These are phyloP conservation scores for Dysphania ambrosioides DNA, from an alignment of 148 eudicot genomes.

Conservation along the genomic window DNA sequence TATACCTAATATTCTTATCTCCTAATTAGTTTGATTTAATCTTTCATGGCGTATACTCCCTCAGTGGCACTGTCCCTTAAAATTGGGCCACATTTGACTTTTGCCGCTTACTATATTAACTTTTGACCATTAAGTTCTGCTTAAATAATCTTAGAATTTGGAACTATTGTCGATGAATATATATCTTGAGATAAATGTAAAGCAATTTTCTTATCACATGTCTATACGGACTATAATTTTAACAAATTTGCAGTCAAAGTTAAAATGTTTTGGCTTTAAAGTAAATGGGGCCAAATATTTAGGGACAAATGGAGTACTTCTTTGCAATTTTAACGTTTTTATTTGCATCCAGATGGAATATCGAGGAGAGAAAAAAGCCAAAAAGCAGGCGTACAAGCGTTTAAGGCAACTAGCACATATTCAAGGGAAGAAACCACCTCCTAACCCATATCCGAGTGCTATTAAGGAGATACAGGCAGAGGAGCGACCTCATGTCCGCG, in stretches of 20 bases:
- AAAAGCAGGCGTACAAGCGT: conserved; percentile 62
- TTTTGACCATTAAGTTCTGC: not conserved
- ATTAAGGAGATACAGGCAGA: conserved; percentile 85
- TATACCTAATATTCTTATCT: not conserved
- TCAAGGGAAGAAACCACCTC: conserved; percentile 66
- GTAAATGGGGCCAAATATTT: not conserved
- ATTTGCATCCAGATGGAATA: conserved; percentile 67
- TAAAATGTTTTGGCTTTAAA: not conserved
- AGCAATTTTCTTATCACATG: not conserved
- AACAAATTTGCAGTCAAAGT: not conserved
- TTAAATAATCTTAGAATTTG: too few relatives aligned
- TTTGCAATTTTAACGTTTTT: not conserved
- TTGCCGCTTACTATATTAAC: not conserved
- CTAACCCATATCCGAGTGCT: conserved; percentile 87
- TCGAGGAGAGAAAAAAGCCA: conserved; percentile 52
- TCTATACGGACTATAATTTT: not conserved
- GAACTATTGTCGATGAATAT: not conserved
- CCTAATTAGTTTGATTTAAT: not conserved
- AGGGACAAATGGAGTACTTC: not conserved
- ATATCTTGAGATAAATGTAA: not conserved
- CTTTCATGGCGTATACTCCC: not conserved
- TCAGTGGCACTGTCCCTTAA: not conserved
- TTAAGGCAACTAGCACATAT: conserved; percentile 64
- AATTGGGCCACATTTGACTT: not conserved
- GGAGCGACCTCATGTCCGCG: conserved; percentile 64